Evolutionary conservation across 202 grass and related monocot genomes (phyloP).

Genomic region (Carex sylvatica): DNA sequence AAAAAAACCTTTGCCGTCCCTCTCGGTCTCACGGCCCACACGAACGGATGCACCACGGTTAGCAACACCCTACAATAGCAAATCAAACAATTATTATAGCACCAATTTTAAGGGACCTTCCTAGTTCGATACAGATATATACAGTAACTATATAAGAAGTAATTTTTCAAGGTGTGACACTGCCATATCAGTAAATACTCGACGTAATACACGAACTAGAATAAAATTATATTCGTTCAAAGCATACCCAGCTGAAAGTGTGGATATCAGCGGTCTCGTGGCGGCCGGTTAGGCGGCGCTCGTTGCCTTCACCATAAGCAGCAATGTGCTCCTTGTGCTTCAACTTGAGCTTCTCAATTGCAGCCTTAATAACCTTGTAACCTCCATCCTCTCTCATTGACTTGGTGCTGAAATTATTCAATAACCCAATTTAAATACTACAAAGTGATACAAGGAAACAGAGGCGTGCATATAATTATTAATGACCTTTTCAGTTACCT

Average conservation of each 20-base stretch:
- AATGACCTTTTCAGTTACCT: slow-evolving; percentile 33
- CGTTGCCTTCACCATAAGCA: slow-evolving; percentile 91
- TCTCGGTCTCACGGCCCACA: slow-evolving; percentile 87
- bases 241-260: slow-evolving; percentile 82
- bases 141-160: background rate
- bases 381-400: slow-evolving; percentile 94
- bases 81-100: background rate
- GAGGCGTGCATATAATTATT: background rate
- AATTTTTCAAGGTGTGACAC: background rate
- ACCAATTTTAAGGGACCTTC: background rate
- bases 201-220: background rate
- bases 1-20: slow-evolving; percentile 69
- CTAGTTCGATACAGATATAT: background rate
- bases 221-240: background rate
- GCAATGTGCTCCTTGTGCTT: slow-evolving; percentile 86
- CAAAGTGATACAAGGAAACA: background rate
- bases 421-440: background rate
- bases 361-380: slow-evolving; percentile 61
- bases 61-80: slow-evolving; percentile 58
- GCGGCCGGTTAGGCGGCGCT: slow-evolving; percentile 86
- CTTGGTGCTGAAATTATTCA: slow-evolving; percentile 61
- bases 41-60: slow-evolving; percentile 94
- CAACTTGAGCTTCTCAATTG: slow-evolving; percentile 73
- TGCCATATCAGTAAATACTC: background rate
- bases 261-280: slow-evolving; percentile 96